These are phyloP conservation scores for thale cress (Arabidopsis thaliana) DNA, from an alignment of 345 rosid genomes.

Conservation along the genomic window TAIR10.1 NC_003070.9:10107501-10108000, in stretches of 20 bases:
- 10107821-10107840: background rate
- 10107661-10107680: conserved; percentile 85
- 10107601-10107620: background rate
- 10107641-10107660: conserved; percentile 59
- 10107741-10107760: no score
- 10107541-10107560: background rate
- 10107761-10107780: no score
- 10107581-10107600: background rate
- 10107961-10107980: background rate
- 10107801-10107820: background rate
- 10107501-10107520: conserved; percentile 5
- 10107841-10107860: background rate
- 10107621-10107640: background rate
- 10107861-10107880: background rate
- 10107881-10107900: background rate
- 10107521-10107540: background rate
- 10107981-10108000: background rate
- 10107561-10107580: background rate
- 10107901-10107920: background rate
- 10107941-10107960: background rate
- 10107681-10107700: conserved; percentile 54
- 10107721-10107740: conserved; percentile 21
- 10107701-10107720: conserved; percentile 71
- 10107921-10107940: background rate
- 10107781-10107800: background rate